A percentile compares a stretch with the other conserved stretches of the same genome.
Conservation (phyloP, 2,329 filamentous ascomycete genomes). For the Beauveria sp. region DNA sequence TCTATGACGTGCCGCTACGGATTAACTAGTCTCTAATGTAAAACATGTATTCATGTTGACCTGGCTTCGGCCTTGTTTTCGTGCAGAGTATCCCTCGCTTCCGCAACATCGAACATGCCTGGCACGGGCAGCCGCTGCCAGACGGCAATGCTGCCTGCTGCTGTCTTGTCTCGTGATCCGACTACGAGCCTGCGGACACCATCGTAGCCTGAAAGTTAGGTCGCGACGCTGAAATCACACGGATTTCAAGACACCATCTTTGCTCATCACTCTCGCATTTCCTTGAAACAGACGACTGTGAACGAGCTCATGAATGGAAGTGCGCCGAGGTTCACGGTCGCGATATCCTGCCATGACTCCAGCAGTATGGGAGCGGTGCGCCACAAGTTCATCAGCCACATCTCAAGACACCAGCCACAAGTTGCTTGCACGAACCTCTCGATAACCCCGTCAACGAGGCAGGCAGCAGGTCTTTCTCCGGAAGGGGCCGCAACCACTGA, state of each 20-base stretch:
- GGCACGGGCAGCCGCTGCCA: not conserved
- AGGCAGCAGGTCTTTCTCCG: not conserved
- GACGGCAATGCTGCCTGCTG: not conserved
- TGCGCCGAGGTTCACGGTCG: not conserved
- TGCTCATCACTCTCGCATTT: too few relatives aligned
- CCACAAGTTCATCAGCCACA: not conserved
- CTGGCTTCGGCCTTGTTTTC: not conserved
- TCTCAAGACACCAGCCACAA: not conserved
- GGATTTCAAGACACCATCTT: not conserved
- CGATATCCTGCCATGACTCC: not conserved
- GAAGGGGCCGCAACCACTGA: not conserved
- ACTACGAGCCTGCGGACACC: not conserved
- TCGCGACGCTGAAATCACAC: not conserved
- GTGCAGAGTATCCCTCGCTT: not conserved
- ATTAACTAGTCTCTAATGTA: not conserved
- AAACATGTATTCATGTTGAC: not conserved
- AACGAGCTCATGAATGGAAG: not conserved
- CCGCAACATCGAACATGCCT: not conserved
- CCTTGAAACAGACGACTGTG: too few relatives aligned
- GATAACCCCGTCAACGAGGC: not conserved
- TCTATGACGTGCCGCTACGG: not conserved
- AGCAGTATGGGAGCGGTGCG: not conserved
- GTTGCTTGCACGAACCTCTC: not conserved
- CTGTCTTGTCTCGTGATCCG: not conserved
- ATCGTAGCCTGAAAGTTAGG: not conserved